phyloP scores from a whole-genome alignment of 2,329 filamentous ascomycete genomes.

The Ophiosphaerella narmari region DNA sequence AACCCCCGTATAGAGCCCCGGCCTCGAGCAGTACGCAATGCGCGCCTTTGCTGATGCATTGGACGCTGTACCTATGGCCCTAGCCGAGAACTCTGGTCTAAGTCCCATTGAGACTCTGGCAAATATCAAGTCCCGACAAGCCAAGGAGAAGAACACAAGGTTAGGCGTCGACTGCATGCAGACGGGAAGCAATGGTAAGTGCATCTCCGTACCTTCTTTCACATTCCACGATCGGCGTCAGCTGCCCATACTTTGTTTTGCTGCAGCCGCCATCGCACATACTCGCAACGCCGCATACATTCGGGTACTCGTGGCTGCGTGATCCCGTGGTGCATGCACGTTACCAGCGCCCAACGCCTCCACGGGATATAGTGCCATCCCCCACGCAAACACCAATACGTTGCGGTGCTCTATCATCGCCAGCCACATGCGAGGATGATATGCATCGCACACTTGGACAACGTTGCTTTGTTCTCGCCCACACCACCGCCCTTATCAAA shows the following conservation, averaged over 20 bases:
- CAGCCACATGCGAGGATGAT: slow-evolving; percentile 13
- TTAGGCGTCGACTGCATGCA: slow-evolving; percentile 98
- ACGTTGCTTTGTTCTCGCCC: slow-evolving; percentile 11
- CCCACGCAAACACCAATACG: slow-evolving; percentile 28
- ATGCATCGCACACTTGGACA: slow-evolving; percentile 10
- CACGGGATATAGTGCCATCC: slow-evolving; percentile 25
- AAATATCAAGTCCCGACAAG: slow-evolving; percentile 93
- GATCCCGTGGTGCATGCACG: slow-evolving; percentile 23
- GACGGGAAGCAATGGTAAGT: slow-evolving; percentile 79
- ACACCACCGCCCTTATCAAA: slow-evolving; percentile 4
- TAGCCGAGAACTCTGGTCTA: slow-evolving; percentile 95
- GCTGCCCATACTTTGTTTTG: slow-evolving; percentile 9
- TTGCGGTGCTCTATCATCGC: slow-evolving; percentile 12
- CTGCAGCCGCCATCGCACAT: slow-evolving; percentile 19
- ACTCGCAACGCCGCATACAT: slow-evolving; percentile 9
- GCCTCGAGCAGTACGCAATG: slow-evolving; percentile 99
- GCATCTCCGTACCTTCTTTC: background rate
- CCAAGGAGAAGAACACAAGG: slow-evolving; percentile 78
- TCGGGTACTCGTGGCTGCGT: slow-evolving; percentile 19
- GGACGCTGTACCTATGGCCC: slow-evolving; percentile 89
- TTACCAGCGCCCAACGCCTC: slow-evolving; percentile 17
- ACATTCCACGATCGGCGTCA: background rate
- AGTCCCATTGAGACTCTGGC: slow-evolving; percentile 96
- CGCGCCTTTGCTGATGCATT: slow-evolving; percentile 95
- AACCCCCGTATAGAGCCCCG: slow-evolving; percentile 67